Percentiles rank a stretch among this genome's conserved stretches.
phyloP scores from a whole-genome alignment of 768 basidiomycete genomes.

The Tephrocybe sp. region DNA sequence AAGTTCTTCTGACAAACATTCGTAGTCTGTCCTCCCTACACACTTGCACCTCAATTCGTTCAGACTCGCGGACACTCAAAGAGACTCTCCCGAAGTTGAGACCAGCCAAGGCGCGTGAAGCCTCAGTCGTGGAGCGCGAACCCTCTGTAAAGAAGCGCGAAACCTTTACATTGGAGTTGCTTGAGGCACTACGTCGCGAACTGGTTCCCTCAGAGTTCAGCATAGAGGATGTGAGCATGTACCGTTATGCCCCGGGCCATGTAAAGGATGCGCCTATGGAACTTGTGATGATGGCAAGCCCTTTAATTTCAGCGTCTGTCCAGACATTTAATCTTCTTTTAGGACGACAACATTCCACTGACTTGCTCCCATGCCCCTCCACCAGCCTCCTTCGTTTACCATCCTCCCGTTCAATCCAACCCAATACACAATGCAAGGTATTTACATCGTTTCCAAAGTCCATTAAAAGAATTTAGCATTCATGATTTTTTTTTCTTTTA shows the following conservation, averaged over 20 bases:
- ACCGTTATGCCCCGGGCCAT: slow-evolving; percentile 3
- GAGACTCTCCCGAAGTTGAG: too few species aligned
- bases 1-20: too few species aligned
- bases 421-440: slow-evolving; percentile 5
- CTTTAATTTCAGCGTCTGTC: neutral
- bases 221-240: slow-evolving; percentile 11
- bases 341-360: neutral
- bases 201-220: neutral
- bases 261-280: slow-evolving; percentile 7
- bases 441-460: neutral
- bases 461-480: neutral
- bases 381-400: neutral
- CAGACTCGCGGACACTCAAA: neutral
- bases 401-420: neutral
- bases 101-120: too few species aligned
- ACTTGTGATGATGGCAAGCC: slow-evolving; percentile 14
- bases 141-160: too few species aligned
- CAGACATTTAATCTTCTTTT: neutral
- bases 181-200: neutral
- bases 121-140: too few species aligned
- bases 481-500: neutral
- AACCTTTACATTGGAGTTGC: neutral
- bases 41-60: too few species aligned
- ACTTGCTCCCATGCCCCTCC: neutral
- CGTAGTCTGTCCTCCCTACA: too few species aligned